These are phyloP conservation scores for Tylopilus felleus DNA, from an alignment of 768 basidiomycete genomes.

Conservation along the genomic window DNA sequence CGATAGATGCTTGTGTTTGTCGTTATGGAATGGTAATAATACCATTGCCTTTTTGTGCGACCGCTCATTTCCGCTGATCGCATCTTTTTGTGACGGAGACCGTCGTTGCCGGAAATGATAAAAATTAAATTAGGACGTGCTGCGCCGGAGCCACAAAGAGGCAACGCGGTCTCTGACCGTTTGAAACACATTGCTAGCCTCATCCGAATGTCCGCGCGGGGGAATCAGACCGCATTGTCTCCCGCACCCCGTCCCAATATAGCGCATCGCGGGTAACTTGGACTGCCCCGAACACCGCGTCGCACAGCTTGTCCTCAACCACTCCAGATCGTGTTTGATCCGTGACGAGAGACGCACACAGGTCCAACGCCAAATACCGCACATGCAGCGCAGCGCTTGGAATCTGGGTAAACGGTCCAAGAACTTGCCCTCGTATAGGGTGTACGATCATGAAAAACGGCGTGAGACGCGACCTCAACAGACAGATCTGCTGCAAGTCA, in stretches of 20 bases:
- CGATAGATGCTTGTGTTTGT: constrained; percentile 18
- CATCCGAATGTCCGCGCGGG: no score
- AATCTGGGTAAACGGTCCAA: constrained; percentile 79
- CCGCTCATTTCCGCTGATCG: constrained; percentile 1
- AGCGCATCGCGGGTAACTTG: constrained; percentile 24
- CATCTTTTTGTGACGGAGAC: neutral
- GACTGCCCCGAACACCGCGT: constrained; percentile 28
- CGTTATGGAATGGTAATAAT: constrained; percentile 6
- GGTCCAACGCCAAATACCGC: constrained; percentile 61
- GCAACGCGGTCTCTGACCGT: constrained; percentile 4
- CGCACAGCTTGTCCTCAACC: constrained; percentile 15
- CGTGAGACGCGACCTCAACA: constrained; percentile 56
- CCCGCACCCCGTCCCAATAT: constrained; percentile 35
- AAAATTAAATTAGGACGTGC: neutral
- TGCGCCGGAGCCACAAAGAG: neutral
- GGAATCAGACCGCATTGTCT: constrained; percentile 29
- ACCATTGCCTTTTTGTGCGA: neutral
- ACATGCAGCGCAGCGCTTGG: constrained; percentile 37
- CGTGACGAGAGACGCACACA: constrained; percentile 40
- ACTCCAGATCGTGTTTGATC: constrained; percentile 12
- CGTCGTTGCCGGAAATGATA: constrained; percentile 6
- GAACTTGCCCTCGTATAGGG: constrained; percentile 64
- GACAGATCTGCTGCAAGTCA: constrained; percentile 41
- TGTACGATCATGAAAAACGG: constrained; percentile 83
- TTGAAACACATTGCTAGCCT: neutral